Percentiles rank a stretch among this genome's conserved stretches.
Conservation (phyloP, 1,284 basidiomycete species). For the Schizophyllum commune region DNA sequence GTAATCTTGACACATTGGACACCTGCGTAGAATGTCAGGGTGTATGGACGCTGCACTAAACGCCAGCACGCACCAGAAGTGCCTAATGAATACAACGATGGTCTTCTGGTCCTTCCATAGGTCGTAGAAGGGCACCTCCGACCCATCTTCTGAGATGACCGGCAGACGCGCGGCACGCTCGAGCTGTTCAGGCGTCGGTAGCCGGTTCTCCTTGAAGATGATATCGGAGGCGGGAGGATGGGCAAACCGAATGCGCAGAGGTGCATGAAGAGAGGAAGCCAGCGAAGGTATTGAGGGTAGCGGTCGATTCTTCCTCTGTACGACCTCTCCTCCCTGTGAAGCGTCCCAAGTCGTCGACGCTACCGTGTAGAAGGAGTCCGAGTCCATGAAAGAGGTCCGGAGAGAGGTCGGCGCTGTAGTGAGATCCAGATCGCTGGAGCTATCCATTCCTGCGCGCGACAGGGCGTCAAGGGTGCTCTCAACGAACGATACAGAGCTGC, state of each 20-base stretch:
- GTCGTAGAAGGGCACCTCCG: conserved; percentile 55
- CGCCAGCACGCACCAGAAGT: conserved; percentile 36
- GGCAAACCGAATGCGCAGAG: not conserved
- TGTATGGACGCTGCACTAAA: not conserved
- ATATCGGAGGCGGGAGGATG: not conserved
- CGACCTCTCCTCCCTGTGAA: too few species aligned
- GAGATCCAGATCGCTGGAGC: not conserved
- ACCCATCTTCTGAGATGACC: conserved; percentile 54
- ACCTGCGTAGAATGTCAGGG: conserved; percentile 19
- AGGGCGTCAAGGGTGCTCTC: not conserved
- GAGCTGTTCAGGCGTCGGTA: conserved; percentile 29
- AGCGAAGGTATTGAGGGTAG: not conserved
- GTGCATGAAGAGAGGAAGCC: not conserved
- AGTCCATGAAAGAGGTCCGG: not conserved
- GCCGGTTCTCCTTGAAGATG: conserved; percentile 5
- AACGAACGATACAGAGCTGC: not conserved
- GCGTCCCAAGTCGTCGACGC: not conserved
- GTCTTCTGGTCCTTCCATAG: conserved; percentile 54
- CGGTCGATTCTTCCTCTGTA: not conserved
- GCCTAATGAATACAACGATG: conserved; percentile 56
- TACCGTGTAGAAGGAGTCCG: not conserved
- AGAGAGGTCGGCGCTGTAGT: not conserved
- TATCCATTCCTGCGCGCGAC: not conserved
- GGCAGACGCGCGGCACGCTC: conserved; percentile 44
- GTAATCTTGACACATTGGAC: conserved; percentile 67